Base-by-base conservation (phyloP, 768 basidiomycete genomes). In the Phlebiopsis gigantea region DNA sequence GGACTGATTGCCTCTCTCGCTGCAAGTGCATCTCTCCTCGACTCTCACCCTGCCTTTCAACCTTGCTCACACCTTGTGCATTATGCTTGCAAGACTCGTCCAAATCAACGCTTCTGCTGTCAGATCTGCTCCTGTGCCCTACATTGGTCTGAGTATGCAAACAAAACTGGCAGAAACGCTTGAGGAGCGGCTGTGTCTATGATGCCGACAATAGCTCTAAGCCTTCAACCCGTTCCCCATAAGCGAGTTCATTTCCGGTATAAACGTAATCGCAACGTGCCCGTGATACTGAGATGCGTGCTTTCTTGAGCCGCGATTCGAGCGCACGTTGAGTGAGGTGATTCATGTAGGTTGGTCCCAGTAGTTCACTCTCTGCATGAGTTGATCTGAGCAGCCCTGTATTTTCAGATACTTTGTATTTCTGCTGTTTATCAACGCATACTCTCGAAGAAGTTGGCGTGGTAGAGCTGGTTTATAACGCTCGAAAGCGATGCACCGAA, bases 191-290 rank as follows among this genome's bases (percentile, higher is more conserved):
- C 2, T 39, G 34, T 17, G 8, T n/a, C n/a, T 39, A 39, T 17
- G 34, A 39, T 39, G n/a, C n/a, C 34, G 3, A 39, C 17, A 39
- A 17, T 17, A 9, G 34, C 34, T 39, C 34, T 10, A 39, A 17
- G 17, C n/a, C n/a, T n/a, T n/a, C n/a, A n/a, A n/a, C n/a, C 28
- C 7, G 21, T 14, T 44, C 6, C 45, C 9, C 26, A 10, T 24
- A 22, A 29, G 25, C 3, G 41, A 22, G 8, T 45, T 57, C 47
- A 57, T 57, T 44, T 57, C 56, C 56, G 56, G 48, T 2, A 9
- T 39, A 21, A 34, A 50, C 17, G 47, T 14, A 17, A 50, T 44
- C 48, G 31, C 56, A 57, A 57, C 56, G 54, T 55, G 54, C 46
- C n/a, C 1, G 12, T 39, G 50, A 34, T 24, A 19, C 47, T 30